A percentile compares a stretch with the other conserved stretches of the same genome.
phyloP scores from a whole-genome alignment of 805 yeast species.

The Yarrowia yakushimensis region DNA sequence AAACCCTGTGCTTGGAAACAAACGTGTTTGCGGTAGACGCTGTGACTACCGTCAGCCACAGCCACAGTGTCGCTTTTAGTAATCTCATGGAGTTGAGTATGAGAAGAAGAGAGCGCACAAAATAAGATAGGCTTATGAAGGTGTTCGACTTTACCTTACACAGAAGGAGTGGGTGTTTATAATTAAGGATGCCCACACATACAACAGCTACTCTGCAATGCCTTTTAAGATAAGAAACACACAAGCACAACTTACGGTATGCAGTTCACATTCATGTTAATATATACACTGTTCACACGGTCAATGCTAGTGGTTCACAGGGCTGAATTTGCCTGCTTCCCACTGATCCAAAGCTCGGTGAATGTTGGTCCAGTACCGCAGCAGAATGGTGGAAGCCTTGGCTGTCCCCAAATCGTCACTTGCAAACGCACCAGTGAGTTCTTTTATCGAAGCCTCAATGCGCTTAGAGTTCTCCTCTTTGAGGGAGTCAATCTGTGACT shows the following conservation, averaged over 20 bases:
- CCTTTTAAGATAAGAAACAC: neutral
- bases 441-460: conserved; percentile 46
- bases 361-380: conserved; percentile 83
- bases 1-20: conserved; percentile 18
- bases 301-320: conserved; percentile 1
- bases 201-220: neutral
- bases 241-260: neutral
- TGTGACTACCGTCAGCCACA: conserved; percentile 20
- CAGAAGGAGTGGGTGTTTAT: neutral
- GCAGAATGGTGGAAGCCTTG: conserved; percentile 60
- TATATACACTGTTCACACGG: neutral
- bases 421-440: conserved; percentile 48
- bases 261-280: neutral
- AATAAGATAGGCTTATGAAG: neutral
- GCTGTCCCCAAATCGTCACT: conserved; percentile 54
- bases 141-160: neutral
- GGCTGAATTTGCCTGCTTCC: conserved; percentile 21
- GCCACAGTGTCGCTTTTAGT: neutral
- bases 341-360: conserved; percentile 13
- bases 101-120: neutral
- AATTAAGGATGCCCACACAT: neutral
- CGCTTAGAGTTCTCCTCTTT: conserved; percentile 56
- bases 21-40: conserved; percentile 6
- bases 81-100: conserved; percentile 12
- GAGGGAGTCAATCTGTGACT: conserved; percentile 54